Evolutionary conservation across 2,329 filamentous ascomycete genomes (phyloP), one percentile per base, ranked within the genome.

Genomic region (Ambrosiella cleistominuta): DNA sequence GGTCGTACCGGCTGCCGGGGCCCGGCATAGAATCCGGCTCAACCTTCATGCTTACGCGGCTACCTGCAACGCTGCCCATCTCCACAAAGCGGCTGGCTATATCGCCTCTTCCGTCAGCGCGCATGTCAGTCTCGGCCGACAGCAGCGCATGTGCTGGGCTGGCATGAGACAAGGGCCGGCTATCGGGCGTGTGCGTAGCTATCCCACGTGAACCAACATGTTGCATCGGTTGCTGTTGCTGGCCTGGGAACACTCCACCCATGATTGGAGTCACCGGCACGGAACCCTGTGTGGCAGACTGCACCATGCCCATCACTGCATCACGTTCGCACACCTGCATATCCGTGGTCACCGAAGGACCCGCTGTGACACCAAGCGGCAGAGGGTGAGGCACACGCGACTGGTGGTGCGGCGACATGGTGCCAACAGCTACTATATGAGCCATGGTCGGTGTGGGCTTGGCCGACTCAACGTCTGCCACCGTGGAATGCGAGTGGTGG

Each of bases 41-140:
- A 38, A 52, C 49, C 44, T 57, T 57, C 58, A 60, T 60, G 40
- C 37, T 42, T 51, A 60, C 47, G 44, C 54, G 58, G 55, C 27
- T 52, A 38, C 49, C 38, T 40, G 38, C 54, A 17, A 57, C 47
- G 47, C 35, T 27, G 44, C 57, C 51, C 53, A 53, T 56, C 35
- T 59, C 57, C n/a, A 36, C 11, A 27, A 27, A 27, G 27, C 27
- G 27, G 27, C 27, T 27, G 27, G 27, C 27, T 5, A 27, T 27
- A 38, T 17, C 15, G n/a, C 13, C 12, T n/a, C 49, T 38, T 37
- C 58, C 17, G 44, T 19, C 44, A 49, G 44, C 13, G 7, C 44
- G 15, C 44, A 49, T 49, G 44, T 19, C 27, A 27, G 27, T 27
- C 3, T 27, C 27, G 27, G 27, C 27, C 27, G 27, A 27, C 27